These are phyloP conservation scores for Tilletia indica DNA, from an alignment of 1,284 basidiomycete species.

Conservation along the genomic window DNA sequence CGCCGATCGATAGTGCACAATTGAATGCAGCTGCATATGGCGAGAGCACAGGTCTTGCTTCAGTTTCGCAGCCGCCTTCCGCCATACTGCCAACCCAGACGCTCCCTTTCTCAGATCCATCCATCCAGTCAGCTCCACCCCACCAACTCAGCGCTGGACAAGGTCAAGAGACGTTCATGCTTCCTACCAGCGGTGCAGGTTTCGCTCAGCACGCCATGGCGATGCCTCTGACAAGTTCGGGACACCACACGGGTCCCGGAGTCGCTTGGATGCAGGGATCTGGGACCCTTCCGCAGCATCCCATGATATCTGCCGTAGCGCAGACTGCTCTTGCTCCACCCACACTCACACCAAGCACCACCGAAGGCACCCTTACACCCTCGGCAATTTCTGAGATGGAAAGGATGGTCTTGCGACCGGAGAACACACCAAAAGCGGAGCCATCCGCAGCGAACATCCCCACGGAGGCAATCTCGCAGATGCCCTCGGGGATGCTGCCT, in stretches of 20 bases:
- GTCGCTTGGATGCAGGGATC: not conserved
- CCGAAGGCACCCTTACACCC: no score
- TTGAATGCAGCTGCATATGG: no score
- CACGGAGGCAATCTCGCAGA: slow-evolving; percentile 2
- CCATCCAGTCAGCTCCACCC: no score
- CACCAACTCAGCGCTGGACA: not conserved
- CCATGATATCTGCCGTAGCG: not conserved
- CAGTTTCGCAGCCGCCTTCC: slow-evolving; percentile 1
- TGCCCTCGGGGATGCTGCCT: slow-evolving; percentile 9
- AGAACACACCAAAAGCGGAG: not conserved
- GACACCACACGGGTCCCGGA: not conserved
- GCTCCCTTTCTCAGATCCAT: not conserved
- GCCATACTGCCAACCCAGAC: not conserved
- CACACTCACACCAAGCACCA: no score
- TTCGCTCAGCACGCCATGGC: not conserved
- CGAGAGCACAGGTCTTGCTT: not conserved
- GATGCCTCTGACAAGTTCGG: not conserved
- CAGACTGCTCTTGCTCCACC: no score
- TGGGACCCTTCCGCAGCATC: not conserved
- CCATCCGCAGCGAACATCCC: not conserved
- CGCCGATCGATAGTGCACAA: not conserved
- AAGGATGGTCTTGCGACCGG: not conserved
- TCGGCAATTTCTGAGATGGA: not conserved
- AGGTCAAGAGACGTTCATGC: not conserved
- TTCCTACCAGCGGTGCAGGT: not conserved